Evolutionary conservation across 2,329 filamentous ascomycete genomes (phyloP).

Genomic region (Colletotrichum cordylinicola): DNA sequence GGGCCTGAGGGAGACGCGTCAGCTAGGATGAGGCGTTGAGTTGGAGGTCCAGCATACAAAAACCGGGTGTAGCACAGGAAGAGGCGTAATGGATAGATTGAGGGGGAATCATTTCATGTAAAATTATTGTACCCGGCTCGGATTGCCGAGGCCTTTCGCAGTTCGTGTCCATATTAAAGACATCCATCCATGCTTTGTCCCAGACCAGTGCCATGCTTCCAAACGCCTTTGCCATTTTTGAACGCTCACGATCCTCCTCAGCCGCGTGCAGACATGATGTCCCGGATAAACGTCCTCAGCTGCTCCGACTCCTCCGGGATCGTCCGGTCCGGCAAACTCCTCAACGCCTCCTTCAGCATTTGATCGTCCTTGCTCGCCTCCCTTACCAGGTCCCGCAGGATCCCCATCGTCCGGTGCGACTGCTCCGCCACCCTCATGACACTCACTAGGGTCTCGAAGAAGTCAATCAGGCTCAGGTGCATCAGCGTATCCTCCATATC

Average conservation of each 20-base stretch:
- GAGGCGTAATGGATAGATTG: slow-evolving; percentile 21
- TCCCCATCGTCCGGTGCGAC: slow-evolving; percentile 26
- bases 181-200: not conserved
- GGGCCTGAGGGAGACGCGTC: slow-evolving; percentile 32
- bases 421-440: slow-evolving; percentile 49
- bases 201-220: not conserved
- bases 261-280: slow-evolving; percentile 37
- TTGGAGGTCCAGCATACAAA: not conserved
- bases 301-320: slow-evolving; percentile 57
- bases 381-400: slow-evolving; percentile 42
- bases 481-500: slow-evolving; percentile 54
- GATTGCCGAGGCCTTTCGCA: not conserved
- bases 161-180: slow-evolving; percentile 19
- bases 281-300: slow-evolving; percentile 49
- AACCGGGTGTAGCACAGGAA: not conserved
- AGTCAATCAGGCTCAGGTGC: slow-evolving; percentile 57
- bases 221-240: not conserved
- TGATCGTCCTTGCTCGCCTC: slow-evolving; percentile 45
- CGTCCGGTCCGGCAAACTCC: slow-evolving; percentile 51
- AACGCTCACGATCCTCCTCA: not conserved
- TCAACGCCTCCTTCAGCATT: slow-evolving; percentile 42
- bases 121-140: slow-evolving; percentile 9
- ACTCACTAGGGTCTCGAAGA: slow-evolving; percentile 56
- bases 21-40: slow-evolving; percentile 29
- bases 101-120: slow-evolving; percentile 10